Evolutionary conservation across 495 filamentous ascomycete genomes (phyloP).

Genomic region (Xylaria longipes): DNA sequence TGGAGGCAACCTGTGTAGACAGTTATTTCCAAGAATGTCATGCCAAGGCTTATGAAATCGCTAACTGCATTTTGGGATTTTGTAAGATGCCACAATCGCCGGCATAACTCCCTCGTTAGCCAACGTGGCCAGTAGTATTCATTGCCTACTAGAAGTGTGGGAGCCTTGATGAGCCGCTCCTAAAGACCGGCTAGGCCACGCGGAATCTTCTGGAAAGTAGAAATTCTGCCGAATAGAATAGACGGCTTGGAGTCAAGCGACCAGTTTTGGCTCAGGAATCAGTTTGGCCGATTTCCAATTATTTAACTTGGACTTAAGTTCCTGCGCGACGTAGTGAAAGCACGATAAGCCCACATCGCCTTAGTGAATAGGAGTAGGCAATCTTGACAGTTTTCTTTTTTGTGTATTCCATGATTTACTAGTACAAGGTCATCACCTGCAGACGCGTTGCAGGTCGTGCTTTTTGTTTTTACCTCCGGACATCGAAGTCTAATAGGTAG

Average conservation of each 20-base stretch:
- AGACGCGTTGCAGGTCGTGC: constrained; percentile 20
- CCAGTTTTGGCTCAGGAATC: background rate
- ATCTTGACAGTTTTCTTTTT: constrained; percentile 22
- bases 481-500: constrained; percentile 40
- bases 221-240: background rate
- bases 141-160: too few species aligned
- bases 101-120: too few species aligned
- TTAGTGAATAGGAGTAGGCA: background rate
- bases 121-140: too few species aligned
- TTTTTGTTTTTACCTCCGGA: constrained; percentile 41
- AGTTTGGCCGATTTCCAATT: background rate
- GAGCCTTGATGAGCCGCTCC: background rate
- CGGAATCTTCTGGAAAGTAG: background rate
- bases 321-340: background rate
- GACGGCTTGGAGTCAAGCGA: background rate
- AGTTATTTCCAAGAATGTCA: too few species aligned
- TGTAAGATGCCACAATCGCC: background rate
- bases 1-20: too few species aligned
- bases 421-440: constrained; percentile 22
- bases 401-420: constrained; percentile 21
- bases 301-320: background rate
- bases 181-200: background rate
- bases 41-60: background rate
- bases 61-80: background rate
- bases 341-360: background rate